Evolutionary conservation across 805 yeast species (phyloP).

Genomic region (Ogataea minuta): DNA sequence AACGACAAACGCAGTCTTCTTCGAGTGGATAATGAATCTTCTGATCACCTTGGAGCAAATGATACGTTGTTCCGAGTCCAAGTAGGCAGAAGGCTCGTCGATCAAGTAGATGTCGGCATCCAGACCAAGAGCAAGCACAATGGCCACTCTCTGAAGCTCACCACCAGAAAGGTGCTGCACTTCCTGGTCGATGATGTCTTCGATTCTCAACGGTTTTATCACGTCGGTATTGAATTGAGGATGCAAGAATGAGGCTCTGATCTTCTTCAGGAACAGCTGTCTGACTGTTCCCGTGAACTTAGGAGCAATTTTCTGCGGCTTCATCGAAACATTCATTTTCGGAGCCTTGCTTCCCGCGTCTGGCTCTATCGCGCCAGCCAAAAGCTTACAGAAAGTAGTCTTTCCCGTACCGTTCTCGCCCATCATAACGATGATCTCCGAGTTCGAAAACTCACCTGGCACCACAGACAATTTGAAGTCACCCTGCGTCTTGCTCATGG

Average conservation of each 20-base stretch:
- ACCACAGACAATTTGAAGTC: constrained; percentile 85
- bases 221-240: constrained; percentile 99
- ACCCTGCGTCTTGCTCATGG: constrained; percentile 89
- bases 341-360: constrained; percentile 82
- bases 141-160: constrained; percentile 99
- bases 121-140: constrained; percentile 88
- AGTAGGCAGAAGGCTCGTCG: constrained; percentile 98
- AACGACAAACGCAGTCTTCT: constrained; percentile 98
- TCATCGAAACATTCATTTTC: constrained; percentile 90
- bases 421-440: constrained; percentile 98
- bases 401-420: constrained; percentile 99
- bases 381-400: constrained; percentile 92
- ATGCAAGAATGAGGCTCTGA: constrained; percentile 87
- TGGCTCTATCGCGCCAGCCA: constrained; percentile 91
- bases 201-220: constrained; percentile 90
- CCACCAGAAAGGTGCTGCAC: constrained; percentile 98
- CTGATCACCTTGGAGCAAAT: constrained; percentile 97
- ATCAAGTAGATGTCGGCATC: constrained; percentile 95
- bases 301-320: constrained; percentile 99
- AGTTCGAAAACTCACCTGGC: constrained; percentile 88
- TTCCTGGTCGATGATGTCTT: constrained; percentile 94
- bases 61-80: constrained; percentile 99
- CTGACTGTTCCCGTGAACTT: constrained; percentile 98
- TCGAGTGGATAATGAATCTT: constrained; percentile 92
- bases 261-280: constrained; percentile 94